Conservation (phyloP, 306 rosid genomes). For the Quercus mongolica region DNA sequence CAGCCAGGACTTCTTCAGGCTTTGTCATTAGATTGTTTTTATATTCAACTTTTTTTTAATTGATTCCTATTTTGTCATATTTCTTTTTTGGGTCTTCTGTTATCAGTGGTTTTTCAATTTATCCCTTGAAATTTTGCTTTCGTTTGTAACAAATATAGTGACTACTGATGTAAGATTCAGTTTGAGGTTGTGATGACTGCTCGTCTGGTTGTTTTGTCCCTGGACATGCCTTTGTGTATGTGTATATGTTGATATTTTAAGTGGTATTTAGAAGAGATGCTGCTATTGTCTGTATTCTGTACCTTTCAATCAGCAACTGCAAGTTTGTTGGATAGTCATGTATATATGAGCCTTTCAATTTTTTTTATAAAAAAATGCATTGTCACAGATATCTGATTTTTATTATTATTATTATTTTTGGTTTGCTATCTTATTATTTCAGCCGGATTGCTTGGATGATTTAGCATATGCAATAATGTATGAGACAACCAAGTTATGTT, state of each 20-base stretch:
- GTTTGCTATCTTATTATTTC: conserved; percentile 22
- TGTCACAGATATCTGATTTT: background rate
- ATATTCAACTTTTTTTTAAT: background rate
- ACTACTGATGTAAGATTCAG: background rate
- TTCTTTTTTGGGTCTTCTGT: background rate
- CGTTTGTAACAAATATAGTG: background rate
- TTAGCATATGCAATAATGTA: conserved; percentile 84
- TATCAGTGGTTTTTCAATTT: background rate
- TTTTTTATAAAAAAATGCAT: background rate
- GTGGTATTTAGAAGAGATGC: background rate
- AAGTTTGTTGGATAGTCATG: background rate
- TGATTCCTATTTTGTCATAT: background rate
- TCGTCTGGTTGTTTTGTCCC: background rate
- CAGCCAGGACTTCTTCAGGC: background rate
- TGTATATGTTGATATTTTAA: background rate
- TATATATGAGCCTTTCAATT: background rate
- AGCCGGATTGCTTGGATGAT: conserved; percentile 77
- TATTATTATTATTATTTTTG: background rate
- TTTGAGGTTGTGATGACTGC: background rate
- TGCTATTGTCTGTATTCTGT: background rate
- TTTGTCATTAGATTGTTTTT: background rate
- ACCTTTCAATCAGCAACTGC: background rate
- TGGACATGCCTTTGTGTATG: background rate
- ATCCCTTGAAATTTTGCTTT: background rate
- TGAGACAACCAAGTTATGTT: conserved; percentile 73